These are phyloP conservation scores for Emiliania huxleyi DNA, from an alignment of 78 protist genomes.

Conservation along the genomic window DNA sequence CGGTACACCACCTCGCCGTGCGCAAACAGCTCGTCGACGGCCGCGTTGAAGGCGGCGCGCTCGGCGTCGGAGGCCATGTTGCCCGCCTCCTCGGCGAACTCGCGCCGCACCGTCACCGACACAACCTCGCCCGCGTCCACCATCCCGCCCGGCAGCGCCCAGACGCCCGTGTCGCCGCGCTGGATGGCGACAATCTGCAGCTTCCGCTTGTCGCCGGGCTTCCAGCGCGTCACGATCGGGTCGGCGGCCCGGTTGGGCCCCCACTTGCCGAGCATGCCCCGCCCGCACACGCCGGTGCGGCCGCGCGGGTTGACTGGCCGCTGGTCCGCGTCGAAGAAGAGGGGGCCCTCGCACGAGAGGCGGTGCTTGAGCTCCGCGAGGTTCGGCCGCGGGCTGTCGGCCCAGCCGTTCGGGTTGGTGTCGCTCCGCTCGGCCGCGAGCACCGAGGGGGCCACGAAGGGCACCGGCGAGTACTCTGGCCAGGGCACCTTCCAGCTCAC, in stretches of 20 bases:
- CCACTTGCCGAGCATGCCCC: constrained; percentile 4
- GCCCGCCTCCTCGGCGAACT: too few species aligned
- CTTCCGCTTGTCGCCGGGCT: neutral
- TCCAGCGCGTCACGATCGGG: neutral
- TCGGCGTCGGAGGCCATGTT: too few species aligned
- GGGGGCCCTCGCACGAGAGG: neutral
- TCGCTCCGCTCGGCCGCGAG: neutral
- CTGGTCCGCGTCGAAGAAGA: neutral
- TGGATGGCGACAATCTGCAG: constrained; percentile 24
- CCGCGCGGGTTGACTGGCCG: neutral
- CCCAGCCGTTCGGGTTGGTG: neutral
- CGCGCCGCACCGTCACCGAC: constrained; percentile 1
- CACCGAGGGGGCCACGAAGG: neutral
- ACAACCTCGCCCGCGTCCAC: constrained; percentile 51
- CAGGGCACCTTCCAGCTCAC: neutral
- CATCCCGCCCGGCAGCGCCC: constrained; percentile 66
- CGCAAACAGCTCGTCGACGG: too few species aligned
- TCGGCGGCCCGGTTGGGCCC: constrained; percentile 22
- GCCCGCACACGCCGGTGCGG: neutral
- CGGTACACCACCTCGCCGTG: too few species aligned
- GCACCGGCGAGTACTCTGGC: neutral
- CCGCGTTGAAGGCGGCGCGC: too few species aligned
- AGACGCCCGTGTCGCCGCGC: constrained; percentile 34
- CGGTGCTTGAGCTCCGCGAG: neutral
- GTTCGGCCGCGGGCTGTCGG: neutral